Percentiles rank a stretch among this genome's conserved stretches.
Conservation (phyloP, 768 basidiomycete genomes). For the Suillus subalutaceus region DNA sequence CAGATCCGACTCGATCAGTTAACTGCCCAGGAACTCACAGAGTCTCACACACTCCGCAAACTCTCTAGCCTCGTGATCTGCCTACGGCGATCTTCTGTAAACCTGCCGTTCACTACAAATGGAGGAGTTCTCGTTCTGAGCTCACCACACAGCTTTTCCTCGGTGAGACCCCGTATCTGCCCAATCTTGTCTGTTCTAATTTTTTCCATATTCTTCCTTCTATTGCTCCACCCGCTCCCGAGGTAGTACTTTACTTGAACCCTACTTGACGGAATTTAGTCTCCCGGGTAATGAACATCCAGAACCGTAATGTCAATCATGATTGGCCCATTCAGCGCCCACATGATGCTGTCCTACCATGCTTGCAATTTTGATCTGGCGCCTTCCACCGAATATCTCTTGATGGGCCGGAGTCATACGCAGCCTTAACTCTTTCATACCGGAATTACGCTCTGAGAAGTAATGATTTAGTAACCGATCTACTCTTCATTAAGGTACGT, state of each 20-base stretch:
- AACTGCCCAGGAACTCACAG: slow-evolving; percentile 35
- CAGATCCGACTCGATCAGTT: slow-evolving; percentile 41
- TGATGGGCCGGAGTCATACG: slow-evolving; percentile 33
- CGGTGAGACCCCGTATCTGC: slow-evolving; percentile 17
- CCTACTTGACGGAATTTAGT: slow-evolving; percentile 23
- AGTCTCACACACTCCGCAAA: slow-evolving; percentile 8
- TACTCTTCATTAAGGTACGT: slow-evolving; percentile 39
- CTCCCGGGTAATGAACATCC: slow-evolving; percentile 28
- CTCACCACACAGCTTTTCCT: slow-evolving; percentile 24
- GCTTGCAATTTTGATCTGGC: slow-evolving; percentile 22
- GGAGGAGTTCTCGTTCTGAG: slow-evolving; percentile 14
- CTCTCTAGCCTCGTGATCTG: slow-evolving; percentile 24
- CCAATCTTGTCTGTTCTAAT: slow-evolving; percentile 23
- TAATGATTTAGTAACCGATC: slow-evolving; percentile 41
- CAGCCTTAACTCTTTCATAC: slow-evolving; percentile 34
- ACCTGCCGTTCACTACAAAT: slow-evolving; percentile 14
- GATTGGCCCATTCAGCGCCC: slow-evolving; percentile 18
- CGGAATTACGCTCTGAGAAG: slow-evolving; percentile 38
- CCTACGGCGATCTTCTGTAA: slow-evolving; percentile 15
- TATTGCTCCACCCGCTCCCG: slow-evolving; percentile 17
- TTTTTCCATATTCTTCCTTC: slow-evolving; percentile 14
- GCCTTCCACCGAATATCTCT: slow-evolving; percentile 27
- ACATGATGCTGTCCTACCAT: slow-evolving; percentile 22
- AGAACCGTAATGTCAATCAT: background rate
- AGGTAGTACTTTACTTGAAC: slow-evolving; percentile 21